Conservation (phyloP, 495 filamentous ascomycete species). For the Tuber borchii region DNA sequence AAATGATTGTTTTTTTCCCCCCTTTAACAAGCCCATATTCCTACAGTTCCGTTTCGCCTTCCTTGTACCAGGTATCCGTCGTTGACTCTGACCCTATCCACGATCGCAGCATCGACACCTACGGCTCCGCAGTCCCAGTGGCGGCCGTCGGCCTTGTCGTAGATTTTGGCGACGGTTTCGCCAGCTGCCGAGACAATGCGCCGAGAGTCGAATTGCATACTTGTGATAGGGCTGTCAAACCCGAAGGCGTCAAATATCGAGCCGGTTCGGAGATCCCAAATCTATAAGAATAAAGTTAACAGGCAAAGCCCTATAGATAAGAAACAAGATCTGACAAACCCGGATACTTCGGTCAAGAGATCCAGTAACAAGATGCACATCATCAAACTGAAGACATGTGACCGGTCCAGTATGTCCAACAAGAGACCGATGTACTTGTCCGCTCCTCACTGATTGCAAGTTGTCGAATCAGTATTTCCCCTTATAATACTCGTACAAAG, state of each 20-base stretch:
- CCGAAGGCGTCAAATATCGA: constrained; percentile 95
- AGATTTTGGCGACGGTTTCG: constrained; percentile 90
- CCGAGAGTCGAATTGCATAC: constrained; percentile 94
- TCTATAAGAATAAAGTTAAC: constrained; percentile 51
- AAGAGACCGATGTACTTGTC: constrained; percentile 90
- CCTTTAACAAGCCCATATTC: constrained; percentile 77
- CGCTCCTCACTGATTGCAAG: constrained; percentile 58
- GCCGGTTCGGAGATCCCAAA: constrained; percentile 96
- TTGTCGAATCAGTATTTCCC: constrained; percentile 11
- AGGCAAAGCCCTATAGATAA: constrained; percentile 6
- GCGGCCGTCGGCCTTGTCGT: constrained; percentile 90
- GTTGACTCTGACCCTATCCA: constrained; percentile 82
- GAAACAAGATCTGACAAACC: constrained; percentile 54
- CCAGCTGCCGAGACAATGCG: constrained; percentile 87
- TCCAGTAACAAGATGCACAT: constrained; percentile 88
- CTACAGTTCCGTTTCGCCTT: constrained; percentile 77
- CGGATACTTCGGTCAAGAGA: constrained; percentile 89
- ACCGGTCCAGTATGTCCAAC: constrained; percentile 96
- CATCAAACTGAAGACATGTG: constrained; percentile 92
- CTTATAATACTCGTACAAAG: neutral
- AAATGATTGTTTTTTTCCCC: neutral
- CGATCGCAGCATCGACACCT: constrained; percentile 52
- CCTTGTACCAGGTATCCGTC: constrained; percentile 94
- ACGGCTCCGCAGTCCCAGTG: constrained; percentile 97
- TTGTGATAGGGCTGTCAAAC: constrained; percentile 86